These are phyloP conservation scores for Penicillium canescens DNA, from an alignment of 495 filamentous ascomycete genomes.

Conservation along the genomic window DNA sequence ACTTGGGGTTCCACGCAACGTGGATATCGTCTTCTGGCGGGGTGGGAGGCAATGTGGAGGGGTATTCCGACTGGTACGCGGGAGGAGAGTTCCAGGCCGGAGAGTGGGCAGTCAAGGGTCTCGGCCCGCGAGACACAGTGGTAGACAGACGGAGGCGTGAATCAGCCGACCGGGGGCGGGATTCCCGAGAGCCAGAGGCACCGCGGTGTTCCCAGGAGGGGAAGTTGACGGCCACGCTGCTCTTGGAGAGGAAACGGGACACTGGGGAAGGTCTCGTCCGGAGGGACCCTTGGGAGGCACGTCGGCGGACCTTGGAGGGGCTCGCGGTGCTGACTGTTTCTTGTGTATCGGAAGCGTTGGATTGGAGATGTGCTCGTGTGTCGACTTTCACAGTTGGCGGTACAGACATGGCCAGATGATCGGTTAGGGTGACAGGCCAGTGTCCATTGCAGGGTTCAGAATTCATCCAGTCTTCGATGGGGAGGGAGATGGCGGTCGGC, in stretches of 20 bases:
- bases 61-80: slow-evolving; percentile 34
- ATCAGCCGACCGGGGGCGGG: slow-evolving; percentile 36
- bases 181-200: slow-evolving; percentile 28
- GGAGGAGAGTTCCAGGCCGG: slow-evolving; percentile 30
- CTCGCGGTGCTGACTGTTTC: slow-evolving; percentile 11
- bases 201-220: slow-evolving; percentile 44
- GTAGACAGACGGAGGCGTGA: slow-evolving; percentile 40
- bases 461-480: slow-evolving; percentile 33
- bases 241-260: slow-evolving; percentile 42
- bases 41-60: slow-evolving; percentile 38
- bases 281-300: slow-evolving; percentile 44
- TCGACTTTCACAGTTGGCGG: slow-evolving; percentile 22
- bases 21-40: slow-evolving; percentile 47
- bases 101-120: slow-evolving; percentile 30
- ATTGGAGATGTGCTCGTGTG: slow-evolving; percentile 13
- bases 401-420: slow-evolving; percentile 34
- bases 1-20: slow-evolving; percentile 39
- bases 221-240: slow-evolving; percentile 38
- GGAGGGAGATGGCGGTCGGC: slow-evolving; percentile 16
- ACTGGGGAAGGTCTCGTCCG: slow-evolving; percentile 40
- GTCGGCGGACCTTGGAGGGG: slow-evolving; percentile 35
- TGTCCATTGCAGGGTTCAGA: slow-evolving; percentile 39
- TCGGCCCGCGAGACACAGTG: slow-evolving; percentile 35
- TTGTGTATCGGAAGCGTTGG: slow-evolving; percentile 17
- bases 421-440: slow-evolving; percentile 27